Evolutionary conservation across 768 basidiomycete genomes (phyloP).

Genomic region (Mycena amicta): DNA sequence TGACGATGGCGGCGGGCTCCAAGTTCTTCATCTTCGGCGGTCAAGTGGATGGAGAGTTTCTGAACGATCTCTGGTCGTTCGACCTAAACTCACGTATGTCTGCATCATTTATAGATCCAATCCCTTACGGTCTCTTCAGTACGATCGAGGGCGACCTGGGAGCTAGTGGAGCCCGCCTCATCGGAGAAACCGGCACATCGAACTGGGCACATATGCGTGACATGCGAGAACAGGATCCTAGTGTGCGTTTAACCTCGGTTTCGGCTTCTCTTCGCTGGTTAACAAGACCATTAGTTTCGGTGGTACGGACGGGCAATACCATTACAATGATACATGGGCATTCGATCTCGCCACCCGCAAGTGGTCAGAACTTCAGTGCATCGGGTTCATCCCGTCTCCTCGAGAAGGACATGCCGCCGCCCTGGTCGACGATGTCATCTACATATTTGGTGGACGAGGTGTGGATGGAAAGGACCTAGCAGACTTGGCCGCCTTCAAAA

Average conservation of each 20-base stretch:
- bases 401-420: constrained; percentile 97
- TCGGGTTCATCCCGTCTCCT: constrained; percentile 94
- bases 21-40: constrained; percentile 96
- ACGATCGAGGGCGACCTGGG: constrained; percentile 84
- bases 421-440: constrained; percentile 95
- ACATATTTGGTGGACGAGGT: constrained; percentile 95
- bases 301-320: constrained; percentile 97
- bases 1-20: constrained; percentile 81
- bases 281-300: constrained; percentile 68
- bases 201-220: constrained; percentile 90
- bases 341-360: constrained; percentile 78
- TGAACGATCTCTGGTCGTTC: constrained; percentile 95
- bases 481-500: constrained; percentile 95
- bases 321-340: constrained; percentile 99
- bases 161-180: constrained; percentile 65
- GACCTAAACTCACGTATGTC: constrained; percentile 89
- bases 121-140: constrained; percentile 48
- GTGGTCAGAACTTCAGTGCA: constrained; percentile 94
- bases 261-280: background rate
- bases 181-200: constrained; percentile 74
- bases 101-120: constrained; percentile 2
- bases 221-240: constrained; percentile 80
- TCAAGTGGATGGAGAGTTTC: constrained; percentile 91
- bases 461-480: constrained; percentile 95
- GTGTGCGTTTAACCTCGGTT: constrained; percentile 53